Conservation (phyloP, 768 basidiomycete species). For the Leccinum truebloodii region DNA sequence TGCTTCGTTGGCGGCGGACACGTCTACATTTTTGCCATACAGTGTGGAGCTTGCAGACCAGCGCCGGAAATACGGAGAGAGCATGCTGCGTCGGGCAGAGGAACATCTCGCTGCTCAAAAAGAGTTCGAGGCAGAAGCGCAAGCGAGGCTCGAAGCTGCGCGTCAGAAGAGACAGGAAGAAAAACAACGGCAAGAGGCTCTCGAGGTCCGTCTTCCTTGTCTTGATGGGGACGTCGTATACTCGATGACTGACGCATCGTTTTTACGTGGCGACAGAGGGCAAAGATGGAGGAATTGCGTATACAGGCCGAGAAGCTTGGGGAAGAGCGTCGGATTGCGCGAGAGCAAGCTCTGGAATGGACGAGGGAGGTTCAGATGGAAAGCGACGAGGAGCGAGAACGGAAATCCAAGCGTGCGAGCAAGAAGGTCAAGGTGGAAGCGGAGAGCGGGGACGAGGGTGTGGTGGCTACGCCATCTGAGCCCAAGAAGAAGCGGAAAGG, state of each 20-base stretch:
- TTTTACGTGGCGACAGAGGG: constrained; percentile 42
- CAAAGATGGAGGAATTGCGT: constrained; percentile 63
- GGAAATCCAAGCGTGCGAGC: constrained; percentile 53
- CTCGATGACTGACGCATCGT: not conserved
- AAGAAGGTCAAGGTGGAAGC: constrained; percentile 54
- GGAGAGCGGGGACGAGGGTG: constrained; percentile 53
- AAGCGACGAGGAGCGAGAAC: constrained; percentile 81
- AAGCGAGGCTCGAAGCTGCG: constrained; percentile 75
- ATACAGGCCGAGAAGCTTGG: constrained; percentile 76
- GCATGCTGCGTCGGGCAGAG: constrained; percentile 56
- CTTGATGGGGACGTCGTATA: not conserved
- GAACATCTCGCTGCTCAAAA: constrained; percentile 43
- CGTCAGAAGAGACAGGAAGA: constrained; percentile 81
- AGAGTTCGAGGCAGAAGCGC: constrained; percentile 68
- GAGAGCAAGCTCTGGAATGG: constrained; percentile 83
- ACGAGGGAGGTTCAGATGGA: constrained; percentile 62
- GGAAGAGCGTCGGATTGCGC: constrained; percentile 70
- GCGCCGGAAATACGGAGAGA: constrained; percentile 86
- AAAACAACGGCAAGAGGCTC: constrained; percentile 58
- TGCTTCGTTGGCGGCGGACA: constrained; percentile 76
- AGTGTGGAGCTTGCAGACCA: constrained; percentile 86
- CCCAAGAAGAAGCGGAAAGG: constrained; percentile 80
- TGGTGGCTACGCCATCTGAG: constrained; percentile 35
- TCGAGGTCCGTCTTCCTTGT: constrained; percentile 54
- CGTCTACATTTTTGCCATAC: constrained; percentile 72